These are phyloP conservation scores for Dimargaris verticillata DNA, from an alignment of 192 early-diverging fungal species.

Conservation along the genomic window DNA sequence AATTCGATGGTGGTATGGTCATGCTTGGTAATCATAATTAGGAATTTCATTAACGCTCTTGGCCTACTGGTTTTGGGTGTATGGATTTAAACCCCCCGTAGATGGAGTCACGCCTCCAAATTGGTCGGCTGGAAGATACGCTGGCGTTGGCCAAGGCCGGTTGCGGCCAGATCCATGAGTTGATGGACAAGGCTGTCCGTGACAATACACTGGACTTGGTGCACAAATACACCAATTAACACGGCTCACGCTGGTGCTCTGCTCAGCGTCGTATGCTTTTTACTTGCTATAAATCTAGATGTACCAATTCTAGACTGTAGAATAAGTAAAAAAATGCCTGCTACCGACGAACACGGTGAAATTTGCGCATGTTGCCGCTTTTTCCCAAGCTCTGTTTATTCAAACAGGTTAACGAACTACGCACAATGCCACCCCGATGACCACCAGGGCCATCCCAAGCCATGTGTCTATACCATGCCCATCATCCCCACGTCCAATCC, in stretches of 20 bases:
- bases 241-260: too few relatives aligned
- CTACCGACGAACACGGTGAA: too few relatives aligned
- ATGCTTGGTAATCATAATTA: background rate
- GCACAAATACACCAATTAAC: slow-evolving; percentile 18
- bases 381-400: too few relatives aligned
- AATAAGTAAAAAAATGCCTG: too few relatives aligned
- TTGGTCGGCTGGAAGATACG: slow-evolving; percentile 39
- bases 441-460: slow-evolving; percentile 49
- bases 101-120: slow-evolving; percentile 78
- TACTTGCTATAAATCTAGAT: too few relatives aligned
- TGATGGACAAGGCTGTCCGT: slow-evolving; percentile 28
- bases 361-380: too few relatives aligned
- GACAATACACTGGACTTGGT: slow-evolving; percentile 24
- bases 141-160: slow-evolving; percentile 27
- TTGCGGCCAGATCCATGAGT: slow-evolving; percentile 29
- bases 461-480: slow-evolving; percentile 29
- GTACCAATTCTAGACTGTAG: too few relatives aligned
- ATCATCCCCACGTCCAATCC: background rate
- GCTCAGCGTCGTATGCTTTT: too few relatives aligned
- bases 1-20: background rate
- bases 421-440: slow-evolving; percentile 51
- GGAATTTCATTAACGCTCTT: background rate
- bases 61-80: background rate
- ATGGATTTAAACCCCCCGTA: slow-evolving; percentile 13
- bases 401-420: slow-evolving; percentile 20